Evolutionary conservation across 2,329 filamentous ascomycete species (phyloP).

Genomic region (Alternaria rosae): DNA sequence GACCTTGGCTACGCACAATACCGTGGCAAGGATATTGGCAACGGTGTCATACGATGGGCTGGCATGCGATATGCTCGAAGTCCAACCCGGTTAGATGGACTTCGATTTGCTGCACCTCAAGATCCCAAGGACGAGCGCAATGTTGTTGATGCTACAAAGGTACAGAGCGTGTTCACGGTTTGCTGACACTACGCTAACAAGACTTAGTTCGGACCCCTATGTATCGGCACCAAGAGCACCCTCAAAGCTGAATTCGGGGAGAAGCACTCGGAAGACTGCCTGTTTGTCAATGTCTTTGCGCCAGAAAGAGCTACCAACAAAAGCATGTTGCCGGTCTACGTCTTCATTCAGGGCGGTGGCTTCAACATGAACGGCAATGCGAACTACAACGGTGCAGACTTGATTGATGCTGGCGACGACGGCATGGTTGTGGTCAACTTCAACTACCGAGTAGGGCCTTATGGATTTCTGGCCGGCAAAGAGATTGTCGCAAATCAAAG

Average conservation of each 20-base stretch:
- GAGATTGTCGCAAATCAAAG: slow-evolving; percentile 36
- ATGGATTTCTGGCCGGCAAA: slow-evolving; percentile 48
- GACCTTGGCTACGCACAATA: slow-evolving; percentile 74
- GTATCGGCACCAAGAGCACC: slow-evolving; percentile 37
- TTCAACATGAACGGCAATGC: slow-evolving; percentile 48
- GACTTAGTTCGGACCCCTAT: slow-evolving; percentile 43
- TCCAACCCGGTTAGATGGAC: slow-evolving; percentile 39
- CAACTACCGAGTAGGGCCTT: slow-evolving; percentile 52
- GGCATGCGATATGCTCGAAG: slow-evolving; percentile 73
- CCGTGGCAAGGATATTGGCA: slow-evolving; percentile 60
- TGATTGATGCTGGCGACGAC: slow-evolving; percentile 42
- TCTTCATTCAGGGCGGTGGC: slow-evolving; percentile 53
- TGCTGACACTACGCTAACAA: slow-evolving; percentile 11
- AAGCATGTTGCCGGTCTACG: slow-evolving; percentile 48
- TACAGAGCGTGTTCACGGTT: slow-evolving; percentile 10
- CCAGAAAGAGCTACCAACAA: slow-evolving; percentile 43
- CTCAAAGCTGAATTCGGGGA: slow-evolving; percentile 38
- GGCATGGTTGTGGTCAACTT: slow-evolving; percentile 51
- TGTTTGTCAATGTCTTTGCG: slow-evolving; percentile 51
- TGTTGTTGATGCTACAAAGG: slow-evolving; percentile 59
- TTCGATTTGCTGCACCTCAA: slow-evolving; percentile 70
- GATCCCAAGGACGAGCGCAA: slow-evolving; percentile 62
- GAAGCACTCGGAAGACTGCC: slow-evolving; percentile 49
- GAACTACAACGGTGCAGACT: slow-evolving; percentile 44
- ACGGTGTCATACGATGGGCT: slow-evolving; percentile 74